Base-by-base conservation (phyloP, 352 stramenopile species). In the Pythium rhizo-oryzae region DNA sequence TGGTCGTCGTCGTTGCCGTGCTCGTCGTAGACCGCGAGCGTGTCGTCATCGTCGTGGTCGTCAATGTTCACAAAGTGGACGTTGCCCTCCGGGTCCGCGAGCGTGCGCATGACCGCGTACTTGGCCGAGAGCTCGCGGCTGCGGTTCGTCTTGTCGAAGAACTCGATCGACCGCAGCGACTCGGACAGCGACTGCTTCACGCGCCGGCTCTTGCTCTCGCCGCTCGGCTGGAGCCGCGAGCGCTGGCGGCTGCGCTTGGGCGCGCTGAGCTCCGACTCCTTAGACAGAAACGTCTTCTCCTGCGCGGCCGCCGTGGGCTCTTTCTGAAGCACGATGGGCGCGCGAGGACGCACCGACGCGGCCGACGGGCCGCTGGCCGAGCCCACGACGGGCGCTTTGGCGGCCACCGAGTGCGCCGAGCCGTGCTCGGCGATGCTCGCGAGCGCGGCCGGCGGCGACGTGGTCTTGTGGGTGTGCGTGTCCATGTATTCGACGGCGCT, bases 51-150 rank as follows among this genome's bases (percentile, higher is more conserved):
- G 7, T 70, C 3, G 24, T 55, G 44, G 55, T 85, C 82, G 55
- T 90, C 83, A 24, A 92, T 92, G 63, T 92, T 92, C 21, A 92
- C 83, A 58, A 92, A 92, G 69, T 92, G 83, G 0, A 92, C 78
- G 41, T 92, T 92, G 19, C 82, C 83, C 76, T 85, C 83, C 25
- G 83, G 83, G n/a, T 90, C 83, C 18, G 76, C 80, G 2, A 80
- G 68, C 7, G 81, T 81, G 15, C 80, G 78, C 80, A 85, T 87
- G 24, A 90, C 77, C 3, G 81, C 82, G 54, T 75, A 81, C 62
- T 87, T 89, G 51, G 74, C 73, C 24, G 74, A 79, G 13, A 92
- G 74, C 61, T 92, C 83, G 12, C 83, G 78, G 60, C 83, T 90
- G 6, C 80, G 76, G 61, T 90, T 92, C 33, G 81, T 92, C 65